These are phyloP conservation scores for Talaromyces sp. DNA, from an alignment of 2,329 filamentous ascomycete genomes.

Conservation along the genomic window DNA sequence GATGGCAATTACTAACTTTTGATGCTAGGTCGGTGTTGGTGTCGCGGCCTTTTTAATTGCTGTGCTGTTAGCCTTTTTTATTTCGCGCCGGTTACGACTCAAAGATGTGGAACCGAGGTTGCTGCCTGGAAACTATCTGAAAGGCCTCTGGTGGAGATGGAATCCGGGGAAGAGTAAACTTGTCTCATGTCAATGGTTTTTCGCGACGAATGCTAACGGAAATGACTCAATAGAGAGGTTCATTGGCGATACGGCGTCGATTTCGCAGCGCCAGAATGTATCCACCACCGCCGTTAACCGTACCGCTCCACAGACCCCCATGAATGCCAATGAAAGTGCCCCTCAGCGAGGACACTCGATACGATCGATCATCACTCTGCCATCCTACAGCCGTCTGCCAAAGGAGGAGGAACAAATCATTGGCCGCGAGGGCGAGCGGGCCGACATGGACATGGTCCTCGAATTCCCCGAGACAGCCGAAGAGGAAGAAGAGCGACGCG, in stretches of 20 bases:
- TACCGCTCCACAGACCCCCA: not conserved
- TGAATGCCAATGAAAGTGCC: conserved; percentile 23
- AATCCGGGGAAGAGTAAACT: conserved; percentile 22
- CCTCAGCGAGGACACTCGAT: conserved; percentile 82
- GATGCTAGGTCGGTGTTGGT: conserved; percentile 21
- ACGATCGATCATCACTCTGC: conserved; percentile 89
- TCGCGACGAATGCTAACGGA: not conserved
- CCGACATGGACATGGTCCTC: conserved; percentile 83
- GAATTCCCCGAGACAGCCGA: conserved; percentile 77
- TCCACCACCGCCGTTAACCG: not conserved
- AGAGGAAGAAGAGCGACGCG: conserved; percentile 70
- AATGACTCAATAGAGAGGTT: not conserved
- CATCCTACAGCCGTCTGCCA: conserved; percentile 71
- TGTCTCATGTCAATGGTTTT: not conserved
- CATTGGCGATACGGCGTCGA: not conserved
- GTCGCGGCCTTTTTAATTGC: conserved; percentile 29
- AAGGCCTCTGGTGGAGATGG: conserved; percentile 50
- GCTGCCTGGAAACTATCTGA: conserved; percentile 47
- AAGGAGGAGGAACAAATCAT: conserved; percentile 75
- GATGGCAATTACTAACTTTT: not conserved
- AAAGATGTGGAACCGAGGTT: conserved; percentile 46
- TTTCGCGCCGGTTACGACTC: conserved; percentile 39
- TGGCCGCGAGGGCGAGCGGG: conserved; percentile 84
- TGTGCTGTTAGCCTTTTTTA: conserved; percentile 27
- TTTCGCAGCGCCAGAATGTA: not conserved